Conservation (phyloP, 2,329 filamentous ascomycete species). For the Blastomyces silverae region DNA sequence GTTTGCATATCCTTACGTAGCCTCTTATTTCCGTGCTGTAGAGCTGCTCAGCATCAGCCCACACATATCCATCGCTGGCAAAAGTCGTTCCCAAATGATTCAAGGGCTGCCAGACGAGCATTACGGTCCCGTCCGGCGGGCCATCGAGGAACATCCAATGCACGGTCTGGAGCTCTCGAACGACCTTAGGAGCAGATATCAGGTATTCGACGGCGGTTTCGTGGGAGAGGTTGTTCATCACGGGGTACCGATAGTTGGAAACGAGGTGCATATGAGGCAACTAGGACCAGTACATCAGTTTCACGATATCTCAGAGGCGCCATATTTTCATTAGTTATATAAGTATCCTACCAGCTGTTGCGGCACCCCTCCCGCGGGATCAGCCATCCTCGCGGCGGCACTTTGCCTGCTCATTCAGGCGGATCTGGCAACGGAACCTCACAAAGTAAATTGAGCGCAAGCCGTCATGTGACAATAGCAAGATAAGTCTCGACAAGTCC, state of each 20-base stretch:
- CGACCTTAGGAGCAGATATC: slow-evolving; percentile 73
- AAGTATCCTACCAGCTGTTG: slow-evolving; percentile 37
- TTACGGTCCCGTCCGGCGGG: slow-evolving; percentile 71
- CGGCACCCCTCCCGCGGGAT: slow-evolving; percentile 46
- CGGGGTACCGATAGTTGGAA: slow-evolving; percentile 73
- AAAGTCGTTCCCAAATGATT: slow-evolving; percentile 65
- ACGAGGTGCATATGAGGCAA: slow-evolving; percentile 85
- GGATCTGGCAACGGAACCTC: not conserved
- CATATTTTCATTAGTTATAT: not conserved
- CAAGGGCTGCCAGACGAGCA: slow-evolving; percentile 83
- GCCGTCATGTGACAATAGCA: not conserved
- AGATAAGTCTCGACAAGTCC: not conserved
- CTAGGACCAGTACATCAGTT: slow-evolving; percentile 40
- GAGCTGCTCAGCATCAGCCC: slow-evolving; percentile 72
- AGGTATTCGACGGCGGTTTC: slow-evolving; percentile 78
- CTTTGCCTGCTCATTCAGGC: slow-evolving; percentile 20
- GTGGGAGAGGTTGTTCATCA: slow-evolving; percentile 62
- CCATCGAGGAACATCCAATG: slow-evolving; percentile 87
- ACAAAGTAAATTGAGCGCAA: not conserved
- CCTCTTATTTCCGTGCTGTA: slow-evolving; percentile 67
- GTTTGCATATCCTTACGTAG: slow-evolving; percentile 47
- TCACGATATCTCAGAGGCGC: slow-evolving; percentile 7
- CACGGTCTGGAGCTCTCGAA: slow-evolving; percentile 77
- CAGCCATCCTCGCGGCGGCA: slow-evolving; percentile 30
- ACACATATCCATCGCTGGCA: slow-evolving; percentile 87